Evolutionary conservation across 257 asterid species (phyloP).

Genomic region (Paulownia fortunei): DNA sequence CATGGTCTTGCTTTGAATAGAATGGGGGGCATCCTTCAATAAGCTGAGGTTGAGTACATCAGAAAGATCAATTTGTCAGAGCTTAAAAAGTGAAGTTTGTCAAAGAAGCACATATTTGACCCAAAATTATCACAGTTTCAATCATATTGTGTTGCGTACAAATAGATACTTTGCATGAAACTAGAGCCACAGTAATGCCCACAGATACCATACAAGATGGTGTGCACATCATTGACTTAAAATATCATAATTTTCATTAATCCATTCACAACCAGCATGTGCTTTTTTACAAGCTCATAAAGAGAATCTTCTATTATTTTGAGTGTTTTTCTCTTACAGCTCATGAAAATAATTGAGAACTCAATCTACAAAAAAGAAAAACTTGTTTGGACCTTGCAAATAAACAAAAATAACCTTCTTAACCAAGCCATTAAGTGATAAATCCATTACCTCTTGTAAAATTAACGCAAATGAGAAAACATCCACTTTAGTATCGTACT

Average conservation of each 20-base stretch:
- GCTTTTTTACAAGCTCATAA: neutral
- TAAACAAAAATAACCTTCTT: neutral
- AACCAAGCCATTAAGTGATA: neutral
- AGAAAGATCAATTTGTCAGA: slow-evolving; percentile 37
- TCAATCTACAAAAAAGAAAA: neutral
- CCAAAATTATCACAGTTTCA: slow-evolving; percentile 3
- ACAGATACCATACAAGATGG: slow-evolving; percentile 56
- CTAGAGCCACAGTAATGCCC: no score
- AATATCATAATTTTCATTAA: slow-evolving; percentile 48
- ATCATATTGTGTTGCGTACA: neutral
- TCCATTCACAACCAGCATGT: neutral
- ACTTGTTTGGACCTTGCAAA: neutral
- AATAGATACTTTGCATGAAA: no score
- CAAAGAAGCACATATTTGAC: slow-evolving; percentile 26
- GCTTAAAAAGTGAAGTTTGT: slow-evolving; percentile 22
- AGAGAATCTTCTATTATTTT: neutral
- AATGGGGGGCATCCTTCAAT: slow-evolving; percentile 90
- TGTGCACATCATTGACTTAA: slow-evolving; percentile 9
- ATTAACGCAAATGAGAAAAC: slow-evolving; percentile 94
- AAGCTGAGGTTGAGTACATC: slow-evolving; percentile 58
- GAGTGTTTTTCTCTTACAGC: neutral
- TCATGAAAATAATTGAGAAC: neutral
- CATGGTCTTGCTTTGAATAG: slow-evolving; percentile 55
- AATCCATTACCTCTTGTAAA: slow-evolving; percentile 78
- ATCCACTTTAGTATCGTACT: slow-evolving; percentile 93